Base-by-base conservation (phyloP, 176 grass and related monocot genomes). In the Carex pumila region DNA sequence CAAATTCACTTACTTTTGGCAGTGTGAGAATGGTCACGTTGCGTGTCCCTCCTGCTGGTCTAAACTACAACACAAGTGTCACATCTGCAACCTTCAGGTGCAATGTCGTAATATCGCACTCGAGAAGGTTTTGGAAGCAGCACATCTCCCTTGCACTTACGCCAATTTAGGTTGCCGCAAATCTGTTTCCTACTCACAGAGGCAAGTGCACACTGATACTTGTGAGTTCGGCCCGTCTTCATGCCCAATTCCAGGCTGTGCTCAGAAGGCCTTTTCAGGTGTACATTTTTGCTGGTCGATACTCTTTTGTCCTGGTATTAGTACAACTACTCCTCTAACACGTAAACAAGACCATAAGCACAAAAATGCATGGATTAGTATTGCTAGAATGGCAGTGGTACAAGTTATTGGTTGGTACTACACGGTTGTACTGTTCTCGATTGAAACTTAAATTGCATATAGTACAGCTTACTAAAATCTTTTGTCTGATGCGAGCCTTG, bases 21-120 rank as follows among this genome's bases (percentile, higher is more conserved):
- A 91, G 91, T 97, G 94, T 82, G 81, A 82, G 65, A 90, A 89
- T 65, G 91, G 94, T 25, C 94, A 97, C 82, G 88, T 97, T 71
- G 91, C 88, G 29, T 97, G 94, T 62, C 55, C 85, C 81, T 88
- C 88, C 54, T 97, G 94, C 90, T 94, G 94, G 84, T 88, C 86
- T 49, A 93, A 58, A 76, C 89, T 93, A 19, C 82, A 12, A 18
- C 86, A 94, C 47, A 97, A 94, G 77, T 97, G 94, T 34, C 85
- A 88, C 36, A 18, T 97, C 30, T 97, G 94, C 79, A 88, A 88
- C 65, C 19, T 88, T 15, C 84, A 78, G 0, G 80, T 81, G 17
- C 84, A 83, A 45, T 71, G 18, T 15, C 89, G 91, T 0, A 92
- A 91, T 69, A 89, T 93, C 85, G 84, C 84, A 65, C 22, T 97